These are phyloP conservation scores for Barnettozyma populi DNA, from an alignment of 805 yeast species.

Conservation along the genomic window DNA sequence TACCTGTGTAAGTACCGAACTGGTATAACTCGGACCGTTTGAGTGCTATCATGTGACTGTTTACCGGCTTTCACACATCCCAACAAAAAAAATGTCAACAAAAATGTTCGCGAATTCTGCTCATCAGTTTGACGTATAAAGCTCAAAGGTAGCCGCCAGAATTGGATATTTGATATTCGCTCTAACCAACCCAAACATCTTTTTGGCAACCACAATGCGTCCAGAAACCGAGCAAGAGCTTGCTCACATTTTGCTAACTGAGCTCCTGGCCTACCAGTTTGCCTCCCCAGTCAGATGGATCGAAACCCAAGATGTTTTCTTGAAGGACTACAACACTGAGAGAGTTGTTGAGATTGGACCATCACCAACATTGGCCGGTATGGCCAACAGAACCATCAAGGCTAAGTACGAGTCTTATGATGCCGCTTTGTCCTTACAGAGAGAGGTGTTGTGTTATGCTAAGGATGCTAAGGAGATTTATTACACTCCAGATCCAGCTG, in stretches of 20 bases:
- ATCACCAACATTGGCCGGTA: conserved; percentile 96
- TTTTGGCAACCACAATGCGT: conserved; percentile 29
- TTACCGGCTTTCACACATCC: background rate
- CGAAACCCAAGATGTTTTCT: conserved; percentile 97
- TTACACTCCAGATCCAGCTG: conserved; percentile 77
- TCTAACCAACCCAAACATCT: background rate
- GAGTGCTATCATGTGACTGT: background rate
- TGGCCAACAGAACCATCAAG: conserved; percentile 96
- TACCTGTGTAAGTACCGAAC: no score
- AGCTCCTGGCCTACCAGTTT: conserved; percentile 95
- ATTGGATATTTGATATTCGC: background rate
- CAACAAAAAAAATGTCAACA: conserved; percentile 13
- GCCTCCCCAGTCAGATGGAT: conserved; percentile 99
- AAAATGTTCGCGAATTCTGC: background rate
- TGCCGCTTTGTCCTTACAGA: conserved; percentile 80
- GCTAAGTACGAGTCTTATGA: conserved; percentile 93
- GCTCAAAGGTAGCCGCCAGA: background rate
- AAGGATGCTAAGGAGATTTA: conserved; percentile 95
- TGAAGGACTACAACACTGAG: conserved; percentile 91
- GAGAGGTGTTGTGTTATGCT: conserved; percentile 93
- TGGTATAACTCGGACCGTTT: no score
- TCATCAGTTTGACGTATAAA: background rate
- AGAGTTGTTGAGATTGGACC: conserved; percentile 98
- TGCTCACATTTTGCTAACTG: conserved; percentile 90
- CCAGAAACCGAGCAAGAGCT: conserved; percentile 98